These are phyloP conservation scores for Fusarium graminum DNA, from an alignment of 2,329 filamentous ascomycete genomes.

Conservation along the genomic window DNA sequence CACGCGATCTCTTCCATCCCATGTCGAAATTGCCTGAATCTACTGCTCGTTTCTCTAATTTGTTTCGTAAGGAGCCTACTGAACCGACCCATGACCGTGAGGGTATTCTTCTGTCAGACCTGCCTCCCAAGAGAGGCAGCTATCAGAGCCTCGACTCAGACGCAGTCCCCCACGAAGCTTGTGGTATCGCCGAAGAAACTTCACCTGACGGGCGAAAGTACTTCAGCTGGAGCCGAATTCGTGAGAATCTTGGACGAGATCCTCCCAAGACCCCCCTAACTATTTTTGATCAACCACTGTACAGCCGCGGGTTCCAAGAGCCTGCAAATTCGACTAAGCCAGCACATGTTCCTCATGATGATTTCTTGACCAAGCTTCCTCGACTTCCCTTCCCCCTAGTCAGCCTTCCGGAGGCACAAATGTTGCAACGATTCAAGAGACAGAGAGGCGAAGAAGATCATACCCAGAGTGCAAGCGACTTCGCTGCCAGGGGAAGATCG, in stretches of 20 bases:
- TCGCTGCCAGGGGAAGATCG: conserved; percentile 46
- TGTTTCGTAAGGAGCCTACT: conserved; percentile 42
- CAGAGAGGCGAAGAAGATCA: conserved; percentile 56
- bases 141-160: conserved; percentile 53
- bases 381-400: conserved; percentile 55
- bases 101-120: conserved; percentile 39
- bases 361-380: conserved; percentile 44
- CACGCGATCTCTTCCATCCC: conserved; percentile 38
- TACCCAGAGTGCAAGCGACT: conserved; percentile 49
- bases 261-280: conserved; percentile 42
- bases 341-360: conserved; percentile 42
- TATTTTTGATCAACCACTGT: conserved; percentile 46
- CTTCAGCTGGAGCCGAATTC: conserved; percentile 49
- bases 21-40: conserved; percentile 43
- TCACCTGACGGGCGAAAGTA: conserved; percentile 1
- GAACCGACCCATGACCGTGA: conserved; percentile 15
- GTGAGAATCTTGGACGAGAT: conserved; percentile 42
- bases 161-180: conserved; percentile 3
- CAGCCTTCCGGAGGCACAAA: conserved; percentile 55
- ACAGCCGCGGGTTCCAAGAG: conserved; percentile 34
- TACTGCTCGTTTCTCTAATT: conserved; percentile 46
- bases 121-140: conserved; percentile 46
- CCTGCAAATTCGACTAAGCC: conserved; percentile 16
- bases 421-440: conserved; percentile 51
- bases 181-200: background rate